These are phyloP conservation scores for Jasminum sambac DNA, from an alignment of 257 asterid species.

Conservation along the genomic window DNA sequence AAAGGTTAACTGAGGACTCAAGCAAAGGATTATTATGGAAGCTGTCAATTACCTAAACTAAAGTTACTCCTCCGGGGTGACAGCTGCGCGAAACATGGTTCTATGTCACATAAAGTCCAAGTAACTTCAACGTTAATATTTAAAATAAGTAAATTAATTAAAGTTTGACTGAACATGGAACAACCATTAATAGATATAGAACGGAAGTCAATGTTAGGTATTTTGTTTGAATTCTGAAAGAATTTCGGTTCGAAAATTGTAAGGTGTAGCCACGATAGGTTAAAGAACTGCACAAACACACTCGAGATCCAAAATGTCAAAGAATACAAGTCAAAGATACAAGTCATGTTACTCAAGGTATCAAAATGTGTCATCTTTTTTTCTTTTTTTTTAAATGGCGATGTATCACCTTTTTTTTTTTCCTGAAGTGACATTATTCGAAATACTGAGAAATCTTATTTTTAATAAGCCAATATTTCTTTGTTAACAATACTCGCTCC, in stretches of 20 bases:
- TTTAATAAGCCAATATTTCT: too few relatives aligned
- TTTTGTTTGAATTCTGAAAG: slow-evolving; percentile 25
- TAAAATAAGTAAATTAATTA: background rate
- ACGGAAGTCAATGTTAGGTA: slow-evolving; percentile 36
- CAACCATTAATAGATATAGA: slow-evolving; percentile 6
- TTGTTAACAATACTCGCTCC: too few relatives aligned
- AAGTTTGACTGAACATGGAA: background rate
- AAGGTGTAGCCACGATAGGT: background rate
- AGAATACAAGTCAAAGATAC: background rate
- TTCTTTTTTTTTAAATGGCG: too few relatives aligned
- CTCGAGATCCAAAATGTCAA: background rate
- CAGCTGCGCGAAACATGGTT: background rate
- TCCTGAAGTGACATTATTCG: too few relatives aligned
- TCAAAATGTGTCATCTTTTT: too few relatives aligned
- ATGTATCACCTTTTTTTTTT: too few relatives aligned
- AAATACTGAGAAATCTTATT: too few relatives aligned
- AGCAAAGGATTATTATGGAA: background rate
- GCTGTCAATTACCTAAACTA: background rate
- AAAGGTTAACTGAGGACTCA: too few relatives aligned
- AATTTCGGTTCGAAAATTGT: slow-evolving; percentile 11
- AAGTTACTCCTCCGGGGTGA: background rate
- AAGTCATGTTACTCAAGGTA: too few relatives aligned
- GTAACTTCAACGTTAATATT: background rate
- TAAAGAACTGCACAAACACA: background rate
- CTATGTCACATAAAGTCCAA: background rate